Evolutionary conservation across 2,329 filamentous ascomycete genomes (phyloP).

Genomic region (Helotiales sp.): DNA sequence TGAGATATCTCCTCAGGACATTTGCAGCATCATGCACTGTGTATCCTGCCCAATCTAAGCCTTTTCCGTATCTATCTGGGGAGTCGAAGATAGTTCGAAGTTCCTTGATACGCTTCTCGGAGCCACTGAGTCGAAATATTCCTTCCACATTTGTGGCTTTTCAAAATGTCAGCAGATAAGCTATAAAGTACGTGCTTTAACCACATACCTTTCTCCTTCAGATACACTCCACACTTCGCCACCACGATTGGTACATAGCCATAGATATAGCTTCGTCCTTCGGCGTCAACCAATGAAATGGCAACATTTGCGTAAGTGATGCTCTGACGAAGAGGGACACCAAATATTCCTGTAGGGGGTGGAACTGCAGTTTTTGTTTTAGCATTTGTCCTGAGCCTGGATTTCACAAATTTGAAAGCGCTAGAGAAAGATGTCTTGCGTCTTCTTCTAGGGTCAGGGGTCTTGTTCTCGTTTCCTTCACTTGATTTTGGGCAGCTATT

Average conservation of each 20-base stretch:
- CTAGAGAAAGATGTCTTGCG: slow-evolving; percentile 8
- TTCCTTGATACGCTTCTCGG: slow-evolving; percentile 98
- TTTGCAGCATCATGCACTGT: slow-evolving; percentile 99
- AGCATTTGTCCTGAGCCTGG: slow-evolving; percentile 22
- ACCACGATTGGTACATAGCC: slow-evolving; percentile 98
- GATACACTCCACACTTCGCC: slow-evolving; percentile 94
- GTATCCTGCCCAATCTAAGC: slow-evolving; percentile 94
- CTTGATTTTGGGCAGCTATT: slow-evolving; percentile 10
- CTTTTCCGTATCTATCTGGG: slow-evolving; percentile 94
- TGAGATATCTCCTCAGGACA: slow-evolving; percentile 91
- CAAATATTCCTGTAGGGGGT: slow-evolving; percentile 80
- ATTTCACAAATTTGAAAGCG: slow-evolving; percentile 6
- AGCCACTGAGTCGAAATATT: slow-evolving; percentile 94
- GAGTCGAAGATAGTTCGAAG: slow-evolving; percentile 91
- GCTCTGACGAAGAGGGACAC: slow-evolving; percentile 88
- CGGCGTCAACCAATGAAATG: slow-evolving; percentile 91
- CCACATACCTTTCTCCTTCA: slow-evolving; percentile 92
- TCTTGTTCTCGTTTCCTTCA: neutral
- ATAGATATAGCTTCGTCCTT: slow-evolving; percentile 95
- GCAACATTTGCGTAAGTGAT: slow-evolving; percentile 98
- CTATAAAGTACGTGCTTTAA: slow-evolving; percentile 10
- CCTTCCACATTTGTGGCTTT: slow-evolving; percentile 92
- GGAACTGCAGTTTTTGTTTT: slow-evolving; percentile 31
- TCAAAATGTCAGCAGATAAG: slow-evolving; percentile 6
- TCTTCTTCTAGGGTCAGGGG: neutral